Base-by-base conservation (phyloP, 2,329 filamentous ascomycete species). In the Trichoderma sp. region DNA sequence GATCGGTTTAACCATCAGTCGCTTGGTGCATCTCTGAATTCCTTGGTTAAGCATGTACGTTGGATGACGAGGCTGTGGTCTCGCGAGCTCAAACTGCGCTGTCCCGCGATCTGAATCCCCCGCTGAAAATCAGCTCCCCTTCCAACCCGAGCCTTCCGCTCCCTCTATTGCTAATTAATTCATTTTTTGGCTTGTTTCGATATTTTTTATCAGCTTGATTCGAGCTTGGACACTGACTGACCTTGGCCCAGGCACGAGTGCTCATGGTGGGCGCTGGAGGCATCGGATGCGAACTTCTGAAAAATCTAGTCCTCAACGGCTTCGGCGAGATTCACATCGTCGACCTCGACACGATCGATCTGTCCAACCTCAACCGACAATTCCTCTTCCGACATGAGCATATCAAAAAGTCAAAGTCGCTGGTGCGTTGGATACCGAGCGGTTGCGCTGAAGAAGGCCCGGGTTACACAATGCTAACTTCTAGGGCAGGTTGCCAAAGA, bases 371-470 rank as follows among this genome's bases (percentile, higher is more conserved):
- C 60, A 99, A 99, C 75, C 92, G 95, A 66, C 95, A 99, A 79
- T 99, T 99, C 75, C 89, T 99, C 57, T 99, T 99, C 79, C 88
- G 94, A 70, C 91, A 94, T 74, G 94, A 98, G 78, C 95, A 99
- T 76, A 98, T 99, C 80, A 98, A 97, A 80, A 97, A 97, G 79
- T 89, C 94, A 1, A 99, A 99, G 78, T 94, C 95, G 61, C 81
- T 97, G 80, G 94, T 95, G 84, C 71, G 88, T 80, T 63, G 29
- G 52, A 65, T 35, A 29, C 52, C 37, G 52, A 48, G n/a, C n/a
- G 19, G 52, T 39, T 45, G 35, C 63, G 52, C 35, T 17, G 48
- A 27, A 19, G 15, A 25, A 27, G 4, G 27, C 27, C n/a, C 19
- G 48, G 29, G 15, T 48, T 34, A 48, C 61, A 37, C 37, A 64